Conservation (phyloP, 192 early-diverging fungal species). For the Neocallimastix lanati region DNA sequence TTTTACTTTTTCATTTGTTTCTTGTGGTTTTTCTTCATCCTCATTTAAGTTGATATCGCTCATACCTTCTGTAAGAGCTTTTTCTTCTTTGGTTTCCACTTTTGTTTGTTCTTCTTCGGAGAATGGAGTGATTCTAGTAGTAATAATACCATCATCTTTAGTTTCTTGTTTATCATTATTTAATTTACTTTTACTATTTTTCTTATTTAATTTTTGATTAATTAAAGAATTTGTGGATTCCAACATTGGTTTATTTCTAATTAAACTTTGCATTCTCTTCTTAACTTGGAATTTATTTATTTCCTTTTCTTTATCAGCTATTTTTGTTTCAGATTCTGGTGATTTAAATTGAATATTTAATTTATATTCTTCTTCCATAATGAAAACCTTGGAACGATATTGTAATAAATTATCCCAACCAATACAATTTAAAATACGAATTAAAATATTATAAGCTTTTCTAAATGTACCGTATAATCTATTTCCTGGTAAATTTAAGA, state of each 20-base stretch:
- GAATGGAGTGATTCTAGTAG: background rate
- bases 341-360: background rate
- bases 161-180: background rate
- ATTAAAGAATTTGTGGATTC: background rate
- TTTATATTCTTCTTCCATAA: background rate
- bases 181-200: no score
- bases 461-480: background rate
- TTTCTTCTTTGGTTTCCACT: background rate
- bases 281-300: background rate
- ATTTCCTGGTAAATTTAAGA: background rate
- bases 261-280: background rate
- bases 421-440: background rate
- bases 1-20: slow-evolving; percentile 6
- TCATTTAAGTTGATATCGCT: background rate
- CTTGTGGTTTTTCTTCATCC: no score
- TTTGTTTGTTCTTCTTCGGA: background rate
- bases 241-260: background rate
- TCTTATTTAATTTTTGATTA: background rate
- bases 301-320: background rate
- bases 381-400: background rate
- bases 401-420: background rate
- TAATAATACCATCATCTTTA: background rate
- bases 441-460: background rate
- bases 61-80: background rate
- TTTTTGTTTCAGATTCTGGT: background rate